Evolutionary conservation across 352 stramenopile genomes (phyloP).

Genomic region (Phytophthora colocasiae): DNA sequence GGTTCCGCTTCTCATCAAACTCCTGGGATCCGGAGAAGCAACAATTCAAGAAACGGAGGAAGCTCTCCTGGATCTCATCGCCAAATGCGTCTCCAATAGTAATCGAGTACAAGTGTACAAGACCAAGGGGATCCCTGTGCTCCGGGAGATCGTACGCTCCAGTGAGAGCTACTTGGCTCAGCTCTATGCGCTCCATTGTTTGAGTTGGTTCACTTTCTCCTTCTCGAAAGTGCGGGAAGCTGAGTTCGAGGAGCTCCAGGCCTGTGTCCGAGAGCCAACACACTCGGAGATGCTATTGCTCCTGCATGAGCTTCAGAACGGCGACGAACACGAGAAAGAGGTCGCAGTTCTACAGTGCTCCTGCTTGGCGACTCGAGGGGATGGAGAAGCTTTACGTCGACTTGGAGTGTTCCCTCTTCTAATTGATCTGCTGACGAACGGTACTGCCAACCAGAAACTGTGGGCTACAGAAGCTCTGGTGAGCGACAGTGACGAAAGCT

Average conservation of each 20-base stretch:
- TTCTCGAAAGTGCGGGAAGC: slow-evolving; percentile 26
- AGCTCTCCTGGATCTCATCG: not conserved
- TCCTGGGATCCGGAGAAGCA: not conserved
- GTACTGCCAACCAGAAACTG: slow-evolving; percentile 23
- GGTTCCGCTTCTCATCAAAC: slow-evolving; percentile 12
- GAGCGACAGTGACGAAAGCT: slow-evolving; percentile 26
- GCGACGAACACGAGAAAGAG: slow-evolving; percentile 12
- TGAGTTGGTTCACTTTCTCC: slow-evolving; percentile 34
- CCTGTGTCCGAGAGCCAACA: slow-evolving; percentile 12
- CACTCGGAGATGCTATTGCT: slow-evolving; percentile 15
- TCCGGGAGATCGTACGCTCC: not conserved
- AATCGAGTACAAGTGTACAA: slow-evolving; percentile 10
- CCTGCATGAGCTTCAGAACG: slow-evolving; percentile 12
- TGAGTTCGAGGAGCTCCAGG: slow-evolving; percentile 14
- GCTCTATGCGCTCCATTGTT: slow-evolving; percentile 26
- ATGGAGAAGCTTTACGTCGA: slow-evolving; percentile 8
- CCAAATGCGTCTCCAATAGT: not conserved
- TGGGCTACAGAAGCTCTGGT: slow-evolving; percentile 18
- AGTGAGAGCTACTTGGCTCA: slow-evolving; percentile 8
- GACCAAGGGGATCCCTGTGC: slow-evolving; percentile 2
- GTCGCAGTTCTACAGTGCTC: slow-evolving; percentile 8
- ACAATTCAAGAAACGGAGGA: slow-evolving; percentile 3
- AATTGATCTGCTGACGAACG: slow-evolving; percentile 1
- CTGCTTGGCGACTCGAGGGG: slow-evolving; percentile 15
- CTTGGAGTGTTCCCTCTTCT: slow-evolving; percentile 19